Evolutionary conservation across 495 filamentous ascomycete species (phyloP), one percentile per base, ranked within the genome.

Genomic region (Penicillium cataractarum): DNA sequence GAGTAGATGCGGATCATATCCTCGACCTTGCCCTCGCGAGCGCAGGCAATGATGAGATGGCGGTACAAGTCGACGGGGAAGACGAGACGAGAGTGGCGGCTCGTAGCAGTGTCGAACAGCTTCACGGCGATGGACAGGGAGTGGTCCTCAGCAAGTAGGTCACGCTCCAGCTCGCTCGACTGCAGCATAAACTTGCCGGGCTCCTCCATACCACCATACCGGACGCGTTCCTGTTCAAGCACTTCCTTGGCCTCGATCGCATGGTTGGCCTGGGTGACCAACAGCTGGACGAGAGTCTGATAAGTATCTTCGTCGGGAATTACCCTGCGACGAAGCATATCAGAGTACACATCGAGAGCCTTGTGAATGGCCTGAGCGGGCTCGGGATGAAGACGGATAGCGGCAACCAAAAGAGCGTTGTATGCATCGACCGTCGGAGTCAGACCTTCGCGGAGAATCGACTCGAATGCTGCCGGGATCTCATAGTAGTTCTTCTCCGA

Each of bases 321-420:
- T 44, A 97, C 88, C 67, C 88, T 89, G 51, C 93, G 90, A 62
- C 90, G 85, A 65, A 97, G 88, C 94, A 99, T 97, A 73, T 97
- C 92, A 44, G 92, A 89, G 78, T 98, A 98, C 60, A 98, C 89
- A 82, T 93, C 92, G 52, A 98, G 84, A 6, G 91, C 93, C 77
- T 96, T 97, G 50, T 91, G 86, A 26, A 97, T 89, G 10, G 92
- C 84, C 76, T 92, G 90, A 53, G 88, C 86, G 70, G 87, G 87
- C 68, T 91, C 86, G 6, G 80, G 79, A 52, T 81, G 76, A 22
- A 96, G 82, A 61, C 90, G 79, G 61, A 96, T 87, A 24, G 92
- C 93, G 29, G 96, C 92, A 65, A 87, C 82, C 42, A 99, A 80
- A 44, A 98, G 80, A 37, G 91, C 90, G 76, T 97, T 97, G 81